Evolutionary conservation across 2,329 filamentous ascomycete species (phyloP).

Genomic region (Sporothrix luriei): DNA sequence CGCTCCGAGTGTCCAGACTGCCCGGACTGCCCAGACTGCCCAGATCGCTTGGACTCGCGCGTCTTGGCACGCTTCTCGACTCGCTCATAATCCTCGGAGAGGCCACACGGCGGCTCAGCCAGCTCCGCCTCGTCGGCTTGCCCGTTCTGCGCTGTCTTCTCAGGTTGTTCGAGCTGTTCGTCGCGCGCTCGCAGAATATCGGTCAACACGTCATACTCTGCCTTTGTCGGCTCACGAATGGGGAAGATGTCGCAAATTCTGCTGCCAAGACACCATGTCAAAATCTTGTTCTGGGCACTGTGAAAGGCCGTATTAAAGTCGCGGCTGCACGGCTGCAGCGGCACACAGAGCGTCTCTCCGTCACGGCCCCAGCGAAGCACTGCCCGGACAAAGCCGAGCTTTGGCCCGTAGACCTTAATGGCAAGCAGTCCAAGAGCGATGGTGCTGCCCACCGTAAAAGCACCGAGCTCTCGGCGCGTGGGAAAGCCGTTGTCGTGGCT

Average conservation of each 20-base stretch:
- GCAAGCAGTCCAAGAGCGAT: background rate
- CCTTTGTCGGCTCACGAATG: background rate
- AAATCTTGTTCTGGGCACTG: constrained; percentile 16
- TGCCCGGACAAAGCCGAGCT: constrained; percentile 29
- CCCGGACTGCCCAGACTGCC: background rate
- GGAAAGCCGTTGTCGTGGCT: constrained; percentile 17
- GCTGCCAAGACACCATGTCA: constrained; percentile 25
- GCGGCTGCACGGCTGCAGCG: background rate
- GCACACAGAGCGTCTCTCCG: constrained; percentile 5
- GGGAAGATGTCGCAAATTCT: background rate
- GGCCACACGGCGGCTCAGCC: background rate
- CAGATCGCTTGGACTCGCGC: background rate
- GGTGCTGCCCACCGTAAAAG: constrained; percentile 11
- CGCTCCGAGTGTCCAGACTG: constrained; percentile 1
- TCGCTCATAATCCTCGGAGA: background rate
- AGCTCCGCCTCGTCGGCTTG: background rate
- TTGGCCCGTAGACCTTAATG: constrained; percentile 27
- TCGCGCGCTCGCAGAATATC: constrained; percentile 4
- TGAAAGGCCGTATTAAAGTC: background rate
- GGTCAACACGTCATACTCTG: constrained; percentile 15
- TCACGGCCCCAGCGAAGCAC: constrained; percentile 24
- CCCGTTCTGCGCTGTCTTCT: background rate
- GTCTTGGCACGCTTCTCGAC: background rate
- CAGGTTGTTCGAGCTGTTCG: constrained; percentile 3
- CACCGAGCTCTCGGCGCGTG: constrained; percentile 8